Evolutionary conservation across 441 rosid genomes (phyloP).

Genomic region (Populus tomentosa): DNA sequence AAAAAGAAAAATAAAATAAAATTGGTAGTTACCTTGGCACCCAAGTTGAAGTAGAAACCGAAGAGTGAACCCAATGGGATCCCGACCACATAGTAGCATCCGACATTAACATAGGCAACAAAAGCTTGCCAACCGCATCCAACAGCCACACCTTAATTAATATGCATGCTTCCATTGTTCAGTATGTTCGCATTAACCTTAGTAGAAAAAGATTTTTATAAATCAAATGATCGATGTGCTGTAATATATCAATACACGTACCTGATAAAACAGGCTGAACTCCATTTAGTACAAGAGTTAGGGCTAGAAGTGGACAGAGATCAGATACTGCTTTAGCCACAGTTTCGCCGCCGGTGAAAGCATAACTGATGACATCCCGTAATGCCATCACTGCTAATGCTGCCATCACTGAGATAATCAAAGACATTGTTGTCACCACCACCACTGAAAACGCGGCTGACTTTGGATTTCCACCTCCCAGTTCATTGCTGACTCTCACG

Average conservation of each 20-base stretch:
- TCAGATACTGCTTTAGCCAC: conserved; percentile 53
- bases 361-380: conserved; percentile 47
- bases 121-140: conserved; percentile 34
- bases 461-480: conserved; percentile 21
- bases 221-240: conserved; percentile 15
- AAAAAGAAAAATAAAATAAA: too few relatives aligned
- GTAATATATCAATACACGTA: conserved; percentile 6
- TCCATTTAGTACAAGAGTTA: conserved; percentile 48
- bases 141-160: conserved; percentile 13
- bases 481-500: conserved; percentile 25
- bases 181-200: neutral
- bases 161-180: neutral
- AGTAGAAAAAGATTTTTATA: neutral
- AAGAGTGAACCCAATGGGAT: conserved; percentile 48
- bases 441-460: conserved; percentile 23
- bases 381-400: conserved; percentile 34
- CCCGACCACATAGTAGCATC: conserved; percentile 43
- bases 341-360: conserved; percentile 42
- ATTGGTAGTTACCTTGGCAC: conserved; percentile 37
- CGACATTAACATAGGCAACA: conserved; percentile 27
- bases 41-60: conserved; percentile 39
- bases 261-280: conserved; percentile 62
- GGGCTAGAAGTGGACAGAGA: conserved; percentile 41
- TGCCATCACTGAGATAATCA: conserved; percentile 30
- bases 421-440: conserved; percentile 14